A percentile compares a stretch with the other conserved stretches of the same genome.
These are phyloP conservation scores for Macrophomina pseudophaseolina DNA, from an alignment of 2,329 filamentous ascomycete species.

Conservation along the genomic window DNA sequence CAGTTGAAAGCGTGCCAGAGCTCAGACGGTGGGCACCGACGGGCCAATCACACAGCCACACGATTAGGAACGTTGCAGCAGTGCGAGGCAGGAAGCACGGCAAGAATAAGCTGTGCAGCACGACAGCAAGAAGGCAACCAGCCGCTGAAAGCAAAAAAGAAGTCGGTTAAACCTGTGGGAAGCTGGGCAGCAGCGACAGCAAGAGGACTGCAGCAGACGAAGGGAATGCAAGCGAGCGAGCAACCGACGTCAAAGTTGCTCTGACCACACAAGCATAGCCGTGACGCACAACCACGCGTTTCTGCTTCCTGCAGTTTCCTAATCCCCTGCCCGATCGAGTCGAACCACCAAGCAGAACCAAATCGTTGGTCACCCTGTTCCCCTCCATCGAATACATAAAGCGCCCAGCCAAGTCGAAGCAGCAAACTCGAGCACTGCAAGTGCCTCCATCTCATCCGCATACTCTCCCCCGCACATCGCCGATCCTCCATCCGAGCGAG, in stretches of 20 bases:
- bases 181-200: neutral
- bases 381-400: neutral
- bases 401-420: neutral
- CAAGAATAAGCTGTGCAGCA: constrained; percentile 13
- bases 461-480: neutral
- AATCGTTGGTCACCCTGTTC: neutral
- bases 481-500: neutral
- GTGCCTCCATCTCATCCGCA: neutral
- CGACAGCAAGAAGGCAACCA: neutral
- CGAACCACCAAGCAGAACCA: neutral
- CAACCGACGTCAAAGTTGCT: neutral
- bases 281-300: neutral
- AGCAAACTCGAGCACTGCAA: neutral
- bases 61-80: constrained; percentile 13
- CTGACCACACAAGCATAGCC: neutral
- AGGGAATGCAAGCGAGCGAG: neutral
- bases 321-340: neutral
- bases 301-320: neutral
- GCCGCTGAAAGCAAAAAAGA: neutral
- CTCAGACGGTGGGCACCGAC: neutral
- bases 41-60: constrained; percentile 19
- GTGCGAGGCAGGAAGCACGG: neutral
- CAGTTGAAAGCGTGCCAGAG: constrained; percentile 1
- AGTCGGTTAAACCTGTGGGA: too few species aligned
- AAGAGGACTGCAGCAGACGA: neutral